phyloP scores from a whole-genome alignment of 1,284 basidiomycete species.

The Neonothopanus nambi region DNA sequence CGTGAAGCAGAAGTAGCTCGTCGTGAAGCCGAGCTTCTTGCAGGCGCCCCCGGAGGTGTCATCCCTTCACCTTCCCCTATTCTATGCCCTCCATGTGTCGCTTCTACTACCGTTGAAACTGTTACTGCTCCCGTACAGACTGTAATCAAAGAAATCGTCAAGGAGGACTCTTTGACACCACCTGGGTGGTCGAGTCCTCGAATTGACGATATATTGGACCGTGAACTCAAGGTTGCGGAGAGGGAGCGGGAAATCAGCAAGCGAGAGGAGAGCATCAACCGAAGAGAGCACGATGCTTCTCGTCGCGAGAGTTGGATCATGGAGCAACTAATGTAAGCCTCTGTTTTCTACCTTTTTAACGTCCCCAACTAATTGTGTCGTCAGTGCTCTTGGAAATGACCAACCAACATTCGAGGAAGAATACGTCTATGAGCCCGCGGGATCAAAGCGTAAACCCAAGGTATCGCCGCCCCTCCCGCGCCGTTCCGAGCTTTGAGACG shows the following conservation, averaged over 20 bases:
- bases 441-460: constrained; percentile 78
- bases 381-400: constrained; percentile 69
- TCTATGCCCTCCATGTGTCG: constrained; percentile 57
- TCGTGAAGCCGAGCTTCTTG: constrained; percentile 79
- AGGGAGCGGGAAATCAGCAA: constrained; percentile 80
- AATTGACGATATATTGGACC: constrained; percentile 76
- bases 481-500: constrained; percentile 89
- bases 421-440: constrained; percentile 66
- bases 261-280: constrained; percentile 79
- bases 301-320: constrained; percentile 85
- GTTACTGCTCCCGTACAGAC: constrained; percentile 66
- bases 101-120: constrained; percentile 53
- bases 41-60: constrained; percentile 77
- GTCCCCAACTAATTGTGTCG: constrained; percentile 11
- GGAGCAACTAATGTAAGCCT: constrained; percentile 80
- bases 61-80: constrained; percentile 50
- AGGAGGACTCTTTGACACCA: constrained; percentile 73
- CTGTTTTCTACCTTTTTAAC: background rate
- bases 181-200: constrained; percentile 73
- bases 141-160: constrained; percentile 81
- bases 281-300: constrained; percentile 79
- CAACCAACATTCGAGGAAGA: constrained; percentile 73
- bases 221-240: constrained; percentile 79
- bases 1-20: constrained; percentile 83
- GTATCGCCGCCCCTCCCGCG: constrained; percentile 78